Evolutionary conservation across 2,329 filamentous ascomycete genomes (phyloP).

Genomic region (Fusarium burgessii): DNA sequence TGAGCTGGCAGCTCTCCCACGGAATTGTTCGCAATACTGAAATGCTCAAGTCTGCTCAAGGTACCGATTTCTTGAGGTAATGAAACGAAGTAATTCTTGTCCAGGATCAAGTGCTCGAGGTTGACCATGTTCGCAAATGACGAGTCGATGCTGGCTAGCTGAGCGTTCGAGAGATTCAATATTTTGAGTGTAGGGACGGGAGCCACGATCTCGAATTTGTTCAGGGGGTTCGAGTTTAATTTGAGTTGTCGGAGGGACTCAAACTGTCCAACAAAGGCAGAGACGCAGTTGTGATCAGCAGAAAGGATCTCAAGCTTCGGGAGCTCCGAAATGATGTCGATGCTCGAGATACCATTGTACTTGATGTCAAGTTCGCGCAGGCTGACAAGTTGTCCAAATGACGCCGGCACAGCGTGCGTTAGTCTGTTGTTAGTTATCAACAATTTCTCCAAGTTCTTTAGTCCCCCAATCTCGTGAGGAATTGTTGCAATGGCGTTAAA

Average conservation of each 20-base stretch:
- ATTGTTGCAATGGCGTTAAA: constrained; percentile 90
- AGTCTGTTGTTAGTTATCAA: constrained; percentile 97
- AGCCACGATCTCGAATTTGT: constrained; percentile 85
- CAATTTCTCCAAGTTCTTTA: constrained; percentile 85
- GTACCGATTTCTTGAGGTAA: constrained; percentile 88
- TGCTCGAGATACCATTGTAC: constrained; percentile 89
- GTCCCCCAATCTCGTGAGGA: constrained; percentile 80
- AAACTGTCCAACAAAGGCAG: constrained; percentile 91
- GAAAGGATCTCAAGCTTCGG: constrained; percentile 89
- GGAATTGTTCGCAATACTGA: constrained; percentile 94
- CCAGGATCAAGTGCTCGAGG: constrained; percentile 86
- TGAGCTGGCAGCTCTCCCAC: constrained; percentile 86
- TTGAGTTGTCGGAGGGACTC: constrained; percentile 84
- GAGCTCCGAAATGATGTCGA: constrained; percentile 86
- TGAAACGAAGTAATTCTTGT: constrained; percentile 96
- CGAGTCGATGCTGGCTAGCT: constrained; percentile 89
- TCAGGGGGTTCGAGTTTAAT: constrained; percentile 94
- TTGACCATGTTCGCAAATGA: constrained; percentile 90
- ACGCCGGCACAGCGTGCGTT: constrained; percentile 77
- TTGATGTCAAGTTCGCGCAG: constrained; percentile 94
- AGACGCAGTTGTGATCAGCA: constrained; percentile 92
- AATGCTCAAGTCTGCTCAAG: constrained; percentile 84
- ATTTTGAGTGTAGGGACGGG: constrained; percentile 85
- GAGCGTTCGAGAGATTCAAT: constrained; percentile 90
- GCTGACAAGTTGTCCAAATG: constrained; percentile 78